Evolutionary conservation across 2,329 filamentous ascomycete species (phyloP).

Genomic region (Malbranchea cinnamomea): DNA sequence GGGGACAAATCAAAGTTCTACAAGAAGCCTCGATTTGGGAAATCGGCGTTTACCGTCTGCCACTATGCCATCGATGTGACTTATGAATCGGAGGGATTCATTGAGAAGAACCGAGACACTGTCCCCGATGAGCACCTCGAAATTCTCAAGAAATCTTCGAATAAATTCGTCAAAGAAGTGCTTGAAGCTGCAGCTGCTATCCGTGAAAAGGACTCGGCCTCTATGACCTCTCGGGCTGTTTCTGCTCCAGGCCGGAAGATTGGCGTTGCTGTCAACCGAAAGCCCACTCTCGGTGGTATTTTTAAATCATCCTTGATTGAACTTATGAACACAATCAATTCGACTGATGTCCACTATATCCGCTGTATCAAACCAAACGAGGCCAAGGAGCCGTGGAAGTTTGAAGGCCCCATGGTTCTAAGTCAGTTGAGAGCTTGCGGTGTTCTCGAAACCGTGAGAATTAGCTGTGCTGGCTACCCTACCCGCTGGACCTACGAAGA

Average conservation of each 20-base stretch:
- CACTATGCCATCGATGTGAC: conserved; percentile 97
- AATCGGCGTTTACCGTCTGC: conserved; percentile 93
- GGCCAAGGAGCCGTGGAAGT: conserved; percentile 91
- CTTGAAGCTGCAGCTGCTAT: conserved; percentile 73
- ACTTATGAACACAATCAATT: conserved; percentile 94
- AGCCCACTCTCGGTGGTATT: conserved; percentile 92
- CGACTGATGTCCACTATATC: conserved; percentile 97
- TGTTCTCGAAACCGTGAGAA: conserved; percentile 95
- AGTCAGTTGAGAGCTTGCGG: conserved; percentile 94
- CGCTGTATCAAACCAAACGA: conserved; percentile 99
- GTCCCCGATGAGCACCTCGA: conserved; percentile 98
- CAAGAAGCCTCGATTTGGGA: conserved; percentile 96
- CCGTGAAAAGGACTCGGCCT: conserved; percentile 67
- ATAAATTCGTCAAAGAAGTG: conserved; percentile 70
- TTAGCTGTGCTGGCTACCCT: conserved; percentile 92
- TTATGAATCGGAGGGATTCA: conserved; percentile 97
- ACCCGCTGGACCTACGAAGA: conserved; percentile 98
- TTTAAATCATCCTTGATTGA: conserved; percentile 98
- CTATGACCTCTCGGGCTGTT: conserved; percentile 58
- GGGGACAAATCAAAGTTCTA: conserved; percentile 89
- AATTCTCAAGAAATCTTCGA: conserved; percentile 69
- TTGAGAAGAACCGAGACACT: conserved; percentile 98
- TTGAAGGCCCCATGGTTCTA: conserved; percentile 96
- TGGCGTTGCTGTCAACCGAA: conserved; percentile 82
- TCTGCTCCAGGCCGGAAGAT: conserved; percentile 63